Evolutionary conservation across 768 basidiomycete genomes (phyloP).

Genomic region (Russula sp.): DNA sequence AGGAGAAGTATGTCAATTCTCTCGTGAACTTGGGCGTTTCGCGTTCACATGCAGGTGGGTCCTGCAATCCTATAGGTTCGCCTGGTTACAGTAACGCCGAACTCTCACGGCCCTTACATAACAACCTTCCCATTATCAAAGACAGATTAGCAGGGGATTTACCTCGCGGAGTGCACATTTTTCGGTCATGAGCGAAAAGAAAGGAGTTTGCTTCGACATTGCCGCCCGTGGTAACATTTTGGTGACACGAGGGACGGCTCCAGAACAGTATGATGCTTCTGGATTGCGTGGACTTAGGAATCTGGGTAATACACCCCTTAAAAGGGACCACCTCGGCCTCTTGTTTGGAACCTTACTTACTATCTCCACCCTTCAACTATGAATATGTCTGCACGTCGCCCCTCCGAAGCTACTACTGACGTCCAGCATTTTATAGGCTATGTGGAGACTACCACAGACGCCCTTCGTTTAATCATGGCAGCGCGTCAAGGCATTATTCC

Average conservation of each 20-base stretch:
- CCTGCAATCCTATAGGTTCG: constrained; percentile 16
- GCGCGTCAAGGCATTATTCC: constrained; percentile 76
- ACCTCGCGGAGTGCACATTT: constrained; percentile 20
- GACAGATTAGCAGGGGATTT: constrained; percentile 7
- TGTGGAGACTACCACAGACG: constrained; percentile 78
- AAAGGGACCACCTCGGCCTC: constrained; percentile 23
- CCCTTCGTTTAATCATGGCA: constrained; percentile 79
- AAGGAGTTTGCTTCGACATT: constrained; percentile 20
- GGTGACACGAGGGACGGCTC: constrained; percentile 21
- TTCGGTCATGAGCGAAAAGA: constrained; percentile 20
- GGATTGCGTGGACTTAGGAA: constrained; percentile 24
- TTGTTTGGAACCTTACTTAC: constrained; percentile 23
- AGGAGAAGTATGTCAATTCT: constrained; percentile 8
- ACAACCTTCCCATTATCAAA: constrained; percentile 16
- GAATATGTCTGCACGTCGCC: constrained; percentile 13
- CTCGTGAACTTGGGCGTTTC: constrained; percentile 18
- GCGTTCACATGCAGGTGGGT: constrained; percentile 3
- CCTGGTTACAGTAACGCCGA: constrained; percentile 16
- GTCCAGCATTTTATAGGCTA: constrained; percentile 69
- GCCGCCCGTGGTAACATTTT: constrained; percentile 15
- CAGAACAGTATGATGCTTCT: constrained; percentile 23
- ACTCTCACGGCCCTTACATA: constrained; percentile 26
- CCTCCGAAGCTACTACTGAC: constrained; percentile 30
- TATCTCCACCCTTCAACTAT: constrained; percentile 23
- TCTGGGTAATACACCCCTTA: constrained; percentile 27